Evolutionary conservation across 208 protist genomes (phyloP).

Genomic region (Leishmania turanica): DNA sequence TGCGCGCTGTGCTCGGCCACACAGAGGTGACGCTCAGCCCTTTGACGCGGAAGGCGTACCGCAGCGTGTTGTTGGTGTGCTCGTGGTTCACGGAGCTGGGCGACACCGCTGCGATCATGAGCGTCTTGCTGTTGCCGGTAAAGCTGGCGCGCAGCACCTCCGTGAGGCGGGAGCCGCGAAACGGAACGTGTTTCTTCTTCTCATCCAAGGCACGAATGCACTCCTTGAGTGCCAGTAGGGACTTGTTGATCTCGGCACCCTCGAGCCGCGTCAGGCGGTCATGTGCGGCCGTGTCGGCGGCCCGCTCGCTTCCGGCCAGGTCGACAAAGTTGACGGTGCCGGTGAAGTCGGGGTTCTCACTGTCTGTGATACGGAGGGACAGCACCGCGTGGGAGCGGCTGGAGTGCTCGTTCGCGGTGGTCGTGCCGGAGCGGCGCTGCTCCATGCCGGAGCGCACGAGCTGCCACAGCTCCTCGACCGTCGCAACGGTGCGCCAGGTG

Average conservation of each 20-base stretch:
- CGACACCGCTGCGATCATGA: slow-evolving; percentile 96
- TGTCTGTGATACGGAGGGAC: slow-evolving; percentile 52
- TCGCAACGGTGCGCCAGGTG: slow-evolving; percentile 65
- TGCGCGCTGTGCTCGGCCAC: slow-evolving; percentile 67
- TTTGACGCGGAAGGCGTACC: slow-evolving; percentile 95
- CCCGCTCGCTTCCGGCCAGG: slow-evolving; percentile 97
- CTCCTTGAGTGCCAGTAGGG: slow-evolving; percentile 98
- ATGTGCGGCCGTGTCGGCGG: slow-evolving; percentile 89
- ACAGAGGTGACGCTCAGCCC: slow-evolving; percentile 70
- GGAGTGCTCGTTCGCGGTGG: slow-evolving; percentile 87
- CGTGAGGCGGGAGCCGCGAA: slow-evolving; percentile 97
- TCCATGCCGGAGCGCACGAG: slow-evolving; percentile 84
- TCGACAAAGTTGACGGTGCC: slow-evolving; percentile 96
- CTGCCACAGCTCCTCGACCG: slow-evolving; percentile 60
- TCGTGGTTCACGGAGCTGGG: slow-evolving; percentile 88
- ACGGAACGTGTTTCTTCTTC: slow-evolving; percentile 94
- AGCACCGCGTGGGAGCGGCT: slow-evolving; percentile 91
- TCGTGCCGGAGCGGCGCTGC: slow-evolving; percentile 85
- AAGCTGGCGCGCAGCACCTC: slow-evolving; percentile 96
- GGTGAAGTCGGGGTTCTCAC: slow-evolving; percentile 53
- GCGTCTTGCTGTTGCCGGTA: slow-evolving; percentile 93
- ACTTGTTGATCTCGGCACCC: slow-evolving; percentile 99
- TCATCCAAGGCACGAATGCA: slow-evolving; percentile 98
- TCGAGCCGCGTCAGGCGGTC: slow-evolving; percentile 95
- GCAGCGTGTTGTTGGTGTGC: slow-evolving; percentile 98